Base-by-base conservation (phyloP, 495 filamentous ascomycete genomes). In the Emericellopsis terricola region DNA sequence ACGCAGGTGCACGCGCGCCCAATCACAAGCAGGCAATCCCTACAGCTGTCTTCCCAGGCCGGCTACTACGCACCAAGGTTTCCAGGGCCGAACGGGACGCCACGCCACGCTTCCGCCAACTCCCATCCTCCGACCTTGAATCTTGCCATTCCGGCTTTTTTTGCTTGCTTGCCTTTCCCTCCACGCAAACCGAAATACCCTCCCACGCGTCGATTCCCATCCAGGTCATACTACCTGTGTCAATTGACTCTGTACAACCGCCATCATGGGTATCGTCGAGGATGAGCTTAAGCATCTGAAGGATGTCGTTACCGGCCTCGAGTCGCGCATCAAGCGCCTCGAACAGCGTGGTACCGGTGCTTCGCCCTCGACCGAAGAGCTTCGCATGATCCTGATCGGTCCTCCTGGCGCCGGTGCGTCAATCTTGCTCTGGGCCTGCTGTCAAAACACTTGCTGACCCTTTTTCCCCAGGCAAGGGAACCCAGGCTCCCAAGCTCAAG, bases 351-450 rank as follows among this genome's bases (percentile, higher is more conserved):
- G 70, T 52, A 63, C 57, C 28, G 50, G 59, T 37, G 61, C 59
- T 41, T 51, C 52, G 21, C 42, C 53, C 30, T 59, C 68, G 51
- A 53, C 67, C 40, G 59, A 78, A 42, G 69, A 71, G 45, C 69
- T 96, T 57, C 73, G 89, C 59, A 91, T 96, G 76, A 83, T 99
- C 47, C 62, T 99, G 44, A 96, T 99, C 70, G 89, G 89, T 10
- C 91, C 89, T 51, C 89, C 89, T 31, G 89, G 89, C 52, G 89
- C 89, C 56, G 89, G 89, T 94, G 76, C 38, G 77, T 59, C 23
- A 7, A 16, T 34, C 11, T n/a, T 16, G 20, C 26, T 28, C 19
- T 18, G 9, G 14, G 4, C 23, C 15, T 18, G 17, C 24, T 34
- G 53, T 42, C n/a, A 16, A 9, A n/a, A 7, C n/a, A 8, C 2